These are phyloP conservation scores for Styphnolobium japonicum DNA, from an alignment of 306 rosid genomes.

Conservation along the genomic window DNA sequence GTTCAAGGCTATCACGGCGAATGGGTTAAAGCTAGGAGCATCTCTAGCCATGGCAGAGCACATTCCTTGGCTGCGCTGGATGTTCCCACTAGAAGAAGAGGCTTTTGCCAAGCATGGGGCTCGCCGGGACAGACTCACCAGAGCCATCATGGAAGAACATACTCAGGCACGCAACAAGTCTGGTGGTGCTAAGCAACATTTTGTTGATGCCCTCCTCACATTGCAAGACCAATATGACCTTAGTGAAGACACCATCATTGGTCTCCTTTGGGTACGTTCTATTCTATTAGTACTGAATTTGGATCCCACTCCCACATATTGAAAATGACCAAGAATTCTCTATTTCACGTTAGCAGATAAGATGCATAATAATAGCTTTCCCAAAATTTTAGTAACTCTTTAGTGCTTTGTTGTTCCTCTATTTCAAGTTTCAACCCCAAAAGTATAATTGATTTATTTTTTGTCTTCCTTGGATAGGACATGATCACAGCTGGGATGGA, in stretches of 20 bases:
- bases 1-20: constrained; percentile 63
- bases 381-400: neutral
- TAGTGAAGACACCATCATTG: constrained; percentile 85
- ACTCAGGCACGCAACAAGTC: constrained; percentile 54
- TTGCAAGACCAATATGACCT: constrained; percentile 78
- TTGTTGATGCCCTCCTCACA: constrained; percentile 84
- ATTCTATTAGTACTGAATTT: neutral
- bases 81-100: constrained; percentile 82
- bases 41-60: constrained; percentile 82
- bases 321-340: neutral
- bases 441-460: neutral
- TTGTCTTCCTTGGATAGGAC: constrained; percentile 47
- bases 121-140: constrained; percentile 69
- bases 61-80: constrained; percentile 87
- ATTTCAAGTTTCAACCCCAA: neutral
- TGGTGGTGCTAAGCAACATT: constrained; percentile 79
- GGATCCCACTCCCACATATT: neutral
- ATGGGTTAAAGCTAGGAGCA: constrained; percentile 80
- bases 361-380: neutral
- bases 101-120: constrained; percentile 80
- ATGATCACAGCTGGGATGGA: constrained; percentile 93
- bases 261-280: constrained; percentile 75
- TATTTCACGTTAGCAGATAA: neutral
- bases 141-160: constrained; percentile 88
- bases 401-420: neutral